phyloP scores from a whole-genome alignment of 495 filamentous ascomycete species.

The Opeltia flavorubescens region DNA sequence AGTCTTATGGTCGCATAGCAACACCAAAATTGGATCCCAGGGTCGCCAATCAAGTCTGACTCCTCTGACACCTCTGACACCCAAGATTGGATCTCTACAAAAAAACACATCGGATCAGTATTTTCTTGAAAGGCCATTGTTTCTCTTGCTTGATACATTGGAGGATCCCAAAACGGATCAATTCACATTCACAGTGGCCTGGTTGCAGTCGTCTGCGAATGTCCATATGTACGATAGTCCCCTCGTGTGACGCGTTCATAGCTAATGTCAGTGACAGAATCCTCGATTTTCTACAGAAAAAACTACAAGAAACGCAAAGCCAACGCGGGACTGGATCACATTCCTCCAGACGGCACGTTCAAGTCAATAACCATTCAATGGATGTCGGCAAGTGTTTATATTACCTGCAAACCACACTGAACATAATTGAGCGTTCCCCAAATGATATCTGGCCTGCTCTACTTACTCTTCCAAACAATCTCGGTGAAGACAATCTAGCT shows the following conservation, averaged over 20 bases:
- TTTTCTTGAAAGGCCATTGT: constrained; percentile 68
- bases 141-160: constrained; percentile 70
- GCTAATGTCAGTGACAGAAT: constrained; percentile 12
- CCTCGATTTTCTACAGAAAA: constrained; percentile 31
- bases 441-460: constrained; percentile 47
- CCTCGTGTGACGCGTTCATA: background rate
- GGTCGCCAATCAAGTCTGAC: constrained; percentile 10
- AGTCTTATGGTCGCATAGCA: constrained; percentile 67
- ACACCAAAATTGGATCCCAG: constrained; percentile 18
- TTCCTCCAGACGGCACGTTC: background rate
- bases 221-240: constrained; percentile 40
- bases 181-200: constrained; percentile 61
- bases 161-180: constrained; percentile 57
- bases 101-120: constrained; percentile 17
- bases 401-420: constrained; percentile 60
- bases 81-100: background rate
- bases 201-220: constrained; percentile 65
- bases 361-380: constrained; percentile 23
- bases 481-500: background rate
- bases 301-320: background rate
- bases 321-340: background rate
- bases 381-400: constrained; percentile 68
- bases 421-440: constrained; percentile 50
- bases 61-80: background rate
- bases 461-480: constrained; percentile 22